A percentile compares a stretch with the other conserved stretches of the same genome.
Conservation (phyloP, 2,329 filamentous ascomycete species). For the Exserohilum turcica region DNA sequence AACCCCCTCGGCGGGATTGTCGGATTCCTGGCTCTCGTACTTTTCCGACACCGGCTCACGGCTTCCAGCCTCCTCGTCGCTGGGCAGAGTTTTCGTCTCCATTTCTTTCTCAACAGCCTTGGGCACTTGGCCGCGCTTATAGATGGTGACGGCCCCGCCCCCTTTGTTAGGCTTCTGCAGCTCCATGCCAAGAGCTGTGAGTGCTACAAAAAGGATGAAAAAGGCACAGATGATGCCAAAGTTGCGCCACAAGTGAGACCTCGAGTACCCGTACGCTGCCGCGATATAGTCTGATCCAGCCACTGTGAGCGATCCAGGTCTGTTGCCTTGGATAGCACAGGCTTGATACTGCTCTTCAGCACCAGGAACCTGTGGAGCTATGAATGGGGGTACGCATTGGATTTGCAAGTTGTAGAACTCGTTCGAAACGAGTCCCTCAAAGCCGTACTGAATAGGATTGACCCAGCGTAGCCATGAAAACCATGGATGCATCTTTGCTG, state of each 20-base stretch:
- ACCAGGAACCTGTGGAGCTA: constrained; percentile 60
- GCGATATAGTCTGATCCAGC: constrained; percentile 62
- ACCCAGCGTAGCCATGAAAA: constrained; percentile 50
- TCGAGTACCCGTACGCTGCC: constrained; percentile 60
- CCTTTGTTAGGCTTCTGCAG: constrained; percentile 63
- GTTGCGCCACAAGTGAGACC: constrained; percentile 66
- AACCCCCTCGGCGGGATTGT: constrained; percentile 53
- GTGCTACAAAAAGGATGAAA: constrained; percentile 55
- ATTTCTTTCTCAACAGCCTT: constrained; percentile 63
- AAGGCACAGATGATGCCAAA: constrained; percentile 60
- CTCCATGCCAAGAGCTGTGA: constrained; percentile 53
- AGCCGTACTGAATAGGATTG: constrained; percentile 69
- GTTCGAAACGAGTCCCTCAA: constrained; percentile 71
- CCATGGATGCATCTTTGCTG: constrained; percentile 49
- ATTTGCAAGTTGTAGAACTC: constrained; percentile 68
- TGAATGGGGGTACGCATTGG: constrained; percentile 59
- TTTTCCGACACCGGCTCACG: constrained; percentile 36
- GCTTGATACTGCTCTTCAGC: constrained; percentile 59
- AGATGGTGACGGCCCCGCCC: constrained; percentile 64
- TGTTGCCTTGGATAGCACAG: constrained; percentile 64
- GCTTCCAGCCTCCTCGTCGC: constrained; percentile 59
- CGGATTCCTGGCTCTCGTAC: constrained; percentile 28
- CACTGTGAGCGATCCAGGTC: constrained; percentile 59
- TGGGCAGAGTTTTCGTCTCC: constrained; percentile 53
- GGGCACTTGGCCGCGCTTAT: constrained; percentile 68